Evolutionary conservation across 2,329 filamentous ascomycete genomes (phyloP), one percentile per base, ranked within the genome.

Genomic region (Calonectria leucothoes): DNA sequence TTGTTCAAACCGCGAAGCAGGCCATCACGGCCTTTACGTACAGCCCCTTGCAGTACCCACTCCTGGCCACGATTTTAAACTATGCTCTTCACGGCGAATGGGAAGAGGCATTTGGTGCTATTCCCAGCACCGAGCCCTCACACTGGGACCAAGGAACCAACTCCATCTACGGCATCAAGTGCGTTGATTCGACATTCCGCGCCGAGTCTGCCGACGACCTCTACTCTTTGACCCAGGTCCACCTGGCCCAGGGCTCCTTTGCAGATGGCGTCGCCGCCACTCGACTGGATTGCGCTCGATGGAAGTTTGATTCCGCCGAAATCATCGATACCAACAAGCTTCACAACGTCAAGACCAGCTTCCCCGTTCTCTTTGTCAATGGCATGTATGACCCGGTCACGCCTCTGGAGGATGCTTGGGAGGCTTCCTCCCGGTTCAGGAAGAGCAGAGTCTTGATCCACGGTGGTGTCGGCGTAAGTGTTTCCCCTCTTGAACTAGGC

Each of bases 381-480:
- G 75, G 77, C 11, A 69, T 66, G 8, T 78, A 75, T 7, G 78
- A 79, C n/a, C 77, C 77, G 1, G 45, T 77, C 3, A 76, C 78
- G 1, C 67, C 77, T 2, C 42, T 77, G 1, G 68, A 66, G 4
- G 65, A 72, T 14, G 78, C 78, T 0, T 79, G 72, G 59, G 66
- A 79, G 11, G 72, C 73, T 0, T 74, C 78, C 27, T 65, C 75
- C 14, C 42, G 74, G 1, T 78, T 79, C 2, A 77, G 66, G 15
- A 70, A 68, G 0, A 79, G 78, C 20, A 49, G 77, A 1, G 39
- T 79, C 2, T 31, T 79, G 68, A 64, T 79, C 0, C 76, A 79
- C 8, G 76, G 75, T n/a, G 78, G 78, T 2, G 66, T 76, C 14
- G 78, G 78, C 0, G 78, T 79, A 71, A 75, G 78, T 73, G 29